These are phyloP conservation scores for Neoboletus subvelutipes DNA, from an alignment of 768 basidiomycete species.

Conservation along the genomic window DNA sequence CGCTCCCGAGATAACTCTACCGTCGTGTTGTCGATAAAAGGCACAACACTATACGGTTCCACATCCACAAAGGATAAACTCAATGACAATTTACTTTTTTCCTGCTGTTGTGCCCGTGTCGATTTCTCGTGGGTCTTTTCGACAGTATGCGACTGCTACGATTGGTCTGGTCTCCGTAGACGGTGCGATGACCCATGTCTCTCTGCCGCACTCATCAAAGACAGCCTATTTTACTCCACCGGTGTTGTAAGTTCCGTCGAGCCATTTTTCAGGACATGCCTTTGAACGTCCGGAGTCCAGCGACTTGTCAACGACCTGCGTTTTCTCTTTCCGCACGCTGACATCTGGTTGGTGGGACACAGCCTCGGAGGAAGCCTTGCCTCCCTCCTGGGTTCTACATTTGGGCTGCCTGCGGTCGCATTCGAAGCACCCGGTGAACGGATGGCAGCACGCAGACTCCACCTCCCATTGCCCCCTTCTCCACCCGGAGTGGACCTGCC, in stretches of 20 bases:
- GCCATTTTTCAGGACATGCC: not conserved
- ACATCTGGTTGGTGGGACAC: constrained; percentile 63
- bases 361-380: constrained; percentile 66
- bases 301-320: constrained; percentile 59
- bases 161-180: constrained; percentile 47
- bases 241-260: constrained; percentile 62
- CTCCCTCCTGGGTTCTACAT: constrained; percentile 60
- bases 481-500: constrained; percentile 10
- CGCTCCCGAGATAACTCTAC: constrained; percentile 75
- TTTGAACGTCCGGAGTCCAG: constrained; percentile 28
- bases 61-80: constrained; percentile 91
- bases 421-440: constrained; percentile 68
- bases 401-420: constrained; percentile 62
- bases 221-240: constrained; percentile 89
- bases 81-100: constrained; percentile 87
- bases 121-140: constrained; percentile 83
- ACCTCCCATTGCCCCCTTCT: constrained; percentile 54
- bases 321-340: constrained; percentile 54
- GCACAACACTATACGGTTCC: constrained; percentile 80
- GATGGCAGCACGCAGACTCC: constrained; percentile 58
- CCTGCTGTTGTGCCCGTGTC: constrained; percentile 92
- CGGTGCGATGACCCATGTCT: constrained; percentile 82
- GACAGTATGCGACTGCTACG: constrained; percentile 87
- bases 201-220: constrained; percentile 77
- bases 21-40: constrained; percentile 86